Conservation (phyloP, 345 rosid species). For the Pugionium cornutum region DNA sequence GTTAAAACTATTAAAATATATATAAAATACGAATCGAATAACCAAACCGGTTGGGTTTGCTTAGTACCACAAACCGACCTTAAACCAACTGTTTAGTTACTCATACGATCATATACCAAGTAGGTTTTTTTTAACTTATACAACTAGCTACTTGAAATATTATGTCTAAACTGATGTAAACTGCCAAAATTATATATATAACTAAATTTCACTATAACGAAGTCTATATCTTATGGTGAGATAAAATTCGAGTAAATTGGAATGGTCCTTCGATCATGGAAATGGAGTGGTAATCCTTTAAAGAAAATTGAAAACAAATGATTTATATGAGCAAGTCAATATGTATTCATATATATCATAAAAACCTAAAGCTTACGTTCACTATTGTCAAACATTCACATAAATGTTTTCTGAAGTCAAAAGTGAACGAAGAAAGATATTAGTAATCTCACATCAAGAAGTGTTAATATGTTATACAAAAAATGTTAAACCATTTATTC, state of each 20-base stretch:
- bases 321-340: conserved; percentile 15
- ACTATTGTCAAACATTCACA: no score
- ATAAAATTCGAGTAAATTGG: not conserved
- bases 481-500: not conserved
- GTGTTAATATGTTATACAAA: not conserved
- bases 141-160: no score
- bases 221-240: not conserved
- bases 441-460: not conserved
- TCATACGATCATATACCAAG: no score
- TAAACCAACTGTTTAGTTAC: no score
- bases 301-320: conserved; percentile 5
- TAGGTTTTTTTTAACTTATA: no score
- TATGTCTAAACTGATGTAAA: no score
- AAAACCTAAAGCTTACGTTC: not conserved
- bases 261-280: not conserved
- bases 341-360: not conserved
- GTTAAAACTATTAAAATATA: no score
- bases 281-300: conserved; percentile 22
- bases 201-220: not conserved
- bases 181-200: no score
- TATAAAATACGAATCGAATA: no score
- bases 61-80: no score
- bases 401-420: not conserved
- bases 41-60: no score
- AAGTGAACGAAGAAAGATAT: not conserved